Percentiles rank a stretch among this genome's conserved stretches.
Conservation (phyloP, 2,329 filamentous ascomycete species). For the Mycosphaerella arachidis region DNA sequence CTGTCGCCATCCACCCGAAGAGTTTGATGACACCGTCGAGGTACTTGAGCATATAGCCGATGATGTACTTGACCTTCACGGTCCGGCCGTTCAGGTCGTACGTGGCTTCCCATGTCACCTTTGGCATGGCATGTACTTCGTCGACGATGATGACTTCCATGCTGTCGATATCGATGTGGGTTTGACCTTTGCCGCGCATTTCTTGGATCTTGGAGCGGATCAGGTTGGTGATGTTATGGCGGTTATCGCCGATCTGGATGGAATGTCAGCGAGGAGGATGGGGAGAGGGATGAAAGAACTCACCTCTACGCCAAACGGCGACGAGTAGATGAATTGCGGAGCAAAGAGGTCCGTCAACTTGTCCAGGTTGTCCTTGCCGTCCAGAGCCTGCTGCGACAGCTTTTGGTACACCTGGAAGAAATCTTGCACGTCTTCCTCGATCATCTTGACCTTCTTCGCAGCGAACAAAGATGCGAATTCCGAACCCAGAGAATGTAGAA, state of each 20-base stretch:
- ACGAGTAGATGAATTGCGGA: background rate
- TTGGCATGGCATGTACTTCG: background rate
- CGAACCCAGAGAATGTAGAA: background rate
- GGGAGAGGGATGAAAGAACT: background rate
- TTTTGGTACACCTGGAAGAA: background rate
- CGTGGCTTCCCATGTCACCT: background rate
- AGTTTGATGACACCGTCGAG: background rate
- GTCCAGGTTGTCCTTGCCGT: background rate
- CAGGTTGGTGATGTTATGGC: background rate
- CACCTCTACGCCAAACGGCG: background rate
- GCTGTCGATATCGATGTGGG: background rate
- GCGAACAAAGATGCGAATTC: background rate
- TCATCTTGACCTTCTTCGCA: background rate
- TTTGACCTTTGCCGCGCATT: background rate
- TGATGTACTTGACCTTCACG: background rate
- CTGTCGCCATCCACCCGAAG: background rate
- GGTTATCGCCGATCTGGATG: background rate
- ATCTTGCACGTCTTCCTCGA: background rate
- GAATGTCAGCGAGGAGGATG: background rate
- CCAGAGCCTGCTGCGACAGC: background rate
- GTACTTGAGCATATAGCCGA: background rate
- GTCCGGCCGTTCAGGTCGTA: background rate
- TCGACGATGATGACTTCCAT: constrained; percentile 1
- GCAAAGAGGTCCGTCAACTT: background rate
- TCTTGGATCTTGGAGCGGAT: background rate